Base-by-base conservation (phyloP, 768 basidiomycete genomes). In the Rhizopogon vesiculosus region DNA sequence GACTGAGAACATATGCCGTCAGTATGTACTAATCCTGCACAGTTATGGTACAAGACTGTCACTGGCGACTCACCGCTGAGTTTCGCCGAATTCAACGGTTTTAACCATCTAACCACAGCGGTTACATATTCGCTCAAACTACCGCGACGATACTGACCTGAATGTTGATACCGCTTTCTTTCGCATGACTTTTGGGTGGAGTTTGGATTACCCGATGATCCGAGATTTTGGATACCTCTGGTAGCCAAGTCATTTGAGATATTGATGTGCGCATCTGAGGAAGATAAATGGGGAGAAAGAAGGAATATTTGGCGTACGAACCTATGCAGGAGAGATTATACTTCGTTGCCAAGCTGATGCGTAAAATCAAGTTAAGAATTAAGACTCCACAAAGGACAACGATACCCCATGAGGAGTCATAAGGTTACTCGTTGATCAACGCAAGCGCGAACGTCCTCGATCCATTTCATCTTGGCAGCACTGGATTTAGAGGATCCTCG, bases 381-480 rank as follows among this genome's bases (percentile, higher is more conserved):
- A 41, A 33, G 22, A 22, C 1, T 33, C 5, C 13, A 35, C 1
- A 42, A 50, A 46, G 28, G 54, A 25, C 35, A 19, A 15, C 38
- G 5, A 39, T 29, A 33, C 31, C 12, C 66, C 67, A 60, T 55
- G 85, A 85, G 73, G 85, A 86, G 73, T 89, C 86, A 66, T 89
- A 89, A 62, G 89, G 86, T 66, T 88, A 87, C 63, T 88, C 83
- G 59, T 89, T 89, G 18, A 86, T 87, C 29, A 73, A 76, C 63
- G 15, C 81, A 69, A 0, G 73, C 70, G 19, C 78, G 76, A 25
- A 86, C 79, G 16, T 71, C 75, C 54, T 82, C 78, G 40, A 89
- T 84, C 77, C 80, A 87, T 50, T 76, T 69, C 82, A 86, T 85
- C 64, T 88, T 88, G 12, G 80, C 78, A 2, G 76, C 78, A 72